Evolutionary conservation across 441 rosid genomes (phyloP).

Genomic region (Daphne laureola): DNA sequence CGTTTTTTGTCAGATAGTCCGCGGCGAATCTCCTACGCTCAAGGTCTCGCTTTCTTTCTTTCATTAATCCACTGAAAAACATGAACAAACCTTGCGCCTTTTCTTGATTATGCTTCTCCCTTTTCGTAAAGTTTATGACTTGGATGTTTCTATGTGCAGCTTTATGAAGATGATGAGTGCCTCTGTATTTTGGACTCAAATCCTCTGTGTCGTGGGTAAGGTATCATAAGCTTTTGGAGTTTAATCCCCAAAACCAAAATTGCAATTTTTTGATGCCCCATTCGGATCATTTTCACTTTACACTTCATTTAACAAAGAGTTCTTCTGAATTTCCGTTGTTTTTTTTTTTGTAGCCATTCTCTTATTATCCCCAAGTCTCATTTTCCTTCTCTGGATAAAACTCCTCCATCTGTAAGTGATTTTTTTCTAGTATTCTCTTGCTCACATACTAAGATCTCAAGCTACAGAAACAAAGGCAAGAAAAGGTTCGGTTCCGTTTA

Average conservation of each 20-base stretch:
- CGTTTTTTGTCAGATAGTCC: constrained; percentile 73
- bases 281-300: too few relatives aligned
- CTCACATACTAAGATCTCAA: too few relatives aligned
- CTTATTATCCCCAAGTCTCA: constrained; percentile 84
- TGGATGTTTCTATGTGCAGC: constrained; percentile 27
- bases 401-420: constrained; percentile 88
- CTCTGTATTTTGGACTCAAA: constrained; percentile 70
- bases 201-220: constrained; percentile 82
- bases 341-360: constrained; percentile 61
- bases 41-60: constrained; percentile 32
- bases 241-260: too few relatives aligned
- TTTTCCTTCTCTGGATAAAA: constrained; percentile 63
- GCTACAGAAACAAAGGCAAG: too few relatives aligned
- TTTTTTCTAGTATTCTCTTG: too few relatives aligned
- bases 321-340: background rate
- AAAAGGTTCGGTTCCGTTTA: too few relatives aligned
- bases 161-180: constrained; percentile 81
- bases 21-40: constrained; percentile 65
- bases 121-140: background rate
- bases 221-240: constrained; percentile 19
- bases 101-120: background rate
- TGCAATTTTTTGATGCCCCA: too few relatives aligned
- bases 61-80: background rate
- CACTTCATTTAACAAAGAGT: too few relatives aligned
- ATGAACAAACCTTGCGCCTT: too few relatives aligned